A percentile compares a stretch with the other conserved stretches of the same genome.
phyloP scores from a whole-genome alignment of 2,329 filamentous ascomycete species.

The Cercospora janseana region DNA sequence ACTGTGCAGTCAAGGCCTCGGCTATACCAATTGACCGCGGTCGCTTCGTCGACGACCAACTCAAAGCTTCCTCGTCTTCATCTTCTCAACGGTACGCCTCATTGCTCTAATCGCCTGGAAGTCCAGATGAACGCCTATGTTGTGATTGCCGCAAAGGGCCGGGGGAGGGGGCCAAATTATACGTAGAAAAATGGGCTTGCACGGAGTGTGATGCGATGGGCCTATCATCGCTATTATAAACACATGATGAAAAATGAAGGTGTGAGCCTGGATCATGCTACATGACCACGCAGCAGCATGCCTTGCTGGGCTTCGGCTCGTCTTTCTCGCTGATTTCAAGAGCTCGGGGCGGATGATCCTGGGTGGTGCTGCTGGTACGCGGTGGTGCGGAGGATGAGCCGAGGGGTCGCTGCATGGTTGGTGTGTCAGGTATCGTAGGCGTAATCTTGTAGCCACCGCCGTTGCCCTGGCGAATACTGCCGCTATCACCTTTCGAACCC shows the following conservation, averaged over 20 bases:
- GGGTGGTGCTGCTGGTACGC: slow-evolving; percentile 35
- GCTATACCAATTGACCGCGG: no score
- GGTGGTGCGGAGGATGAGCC: slow-evolving; percentile 20
- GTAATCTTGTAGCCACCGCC: slow-evolving; percentile 50
- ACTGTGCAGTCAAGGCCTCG: no score
- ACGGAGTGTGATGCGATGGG: no score
- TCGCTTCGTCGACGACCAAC: no score
- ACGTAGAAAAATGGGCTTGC: neutral
- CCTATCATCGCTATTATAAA: neutral
- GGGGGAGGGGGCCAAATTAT: neutral
- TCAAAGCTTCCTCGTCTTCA: no score
- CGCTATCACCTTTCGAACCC: slow-evolving; percentile 31
- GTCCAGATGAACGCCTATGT: no score
- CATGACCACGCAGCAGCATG: slow-evolving; percentile 75
- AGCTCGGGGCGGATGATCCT: slow-evolving; percentile 50
- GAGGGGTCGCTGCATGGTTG: slow-evolving; percentile 25
- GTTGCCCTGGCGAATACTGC: slow-evolving; percentile 40
- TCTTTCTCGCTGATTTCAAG: slow-evolving; percentile 56
- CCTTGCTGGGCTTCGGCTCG: slow-evolving; percentile 55
- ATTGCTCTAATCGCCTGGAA: no score
- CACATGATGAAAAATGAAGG: neutral
- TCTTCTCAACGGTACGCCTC: no score
- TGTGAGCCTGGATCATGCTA: slow-evolving; percentile 39
- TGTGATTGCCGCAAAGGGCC: no score
- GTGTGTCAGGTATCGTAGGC: slow-evolving; percentile 41